These are phyloP conservation scores for Amphichorda felina DNA, from an alignment of 2,329 filamentous ascomycete species.

Conservation along the genomic window DNA sequence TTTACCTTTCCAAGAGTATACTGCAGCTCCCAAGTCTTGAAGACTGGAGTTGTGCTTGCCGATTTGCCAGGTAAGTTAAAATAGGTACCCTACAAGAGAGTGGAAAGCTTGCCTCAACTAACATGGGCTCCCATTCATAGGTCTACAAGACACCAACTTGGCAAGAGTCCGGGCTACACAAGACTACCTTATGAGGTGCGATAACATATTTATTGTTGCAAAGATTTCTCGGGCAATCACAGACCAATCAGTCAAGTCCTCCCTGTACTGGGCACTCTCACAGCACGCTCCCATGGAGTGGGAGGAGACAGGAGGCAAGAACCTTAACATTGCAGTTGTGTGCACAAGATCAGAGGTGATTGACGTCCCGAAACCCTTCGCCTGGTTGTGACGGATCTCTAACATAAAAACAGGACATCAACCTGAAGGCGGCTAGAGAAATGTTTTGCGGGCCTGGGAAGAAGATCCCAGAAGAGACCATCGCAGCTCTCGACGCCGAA, in stretches of 20 bases:
- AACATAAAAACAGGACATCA: slow-evolving; percentile 14
- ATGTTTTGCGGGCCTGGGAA: slow-evolving; percentile 15
- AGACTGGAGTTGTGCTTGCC: slow-evolving; percentile 19
- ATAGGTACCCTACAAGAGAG: not conserved
- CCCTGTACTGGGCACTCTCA: slow-evolving; percentile 14
- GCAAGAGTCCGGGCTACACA: slow-evolving; percentile 21
- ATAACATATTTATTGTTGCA: slow-evolving; percentile 19
- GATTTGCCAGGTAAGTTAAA: slow-evolving; percentile 19
- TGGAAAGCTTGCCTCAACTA: not conserved
- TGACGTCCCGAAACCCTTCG: too few species aligned
- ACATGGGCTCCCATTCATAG: slow-evolving; percentile 2
- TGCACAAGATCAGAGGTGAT: slow-evolving; percentile 20
- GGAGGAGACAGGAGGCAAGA: slow-evolving; percentile 11
- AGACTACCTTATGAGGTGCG: slow-evolving; percentile 19
- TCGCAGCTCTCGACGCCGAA: slow-evolving; percentile 13
- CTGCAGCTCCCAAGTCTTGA: slow-evolving; percentile 16
- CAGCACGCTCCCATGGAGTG: slow-evolving; percentile 16
- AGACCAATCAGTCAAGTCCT: slow-evolving; percentile 18
- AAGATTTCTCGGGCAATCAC: slow-evolving; percentile 19
- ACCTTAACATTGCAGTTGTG: slow-evolving; percentile 17
- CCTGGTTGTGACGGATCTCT: not conserved
- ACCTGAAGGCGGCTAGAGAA: slow-evolving; percentile 10
- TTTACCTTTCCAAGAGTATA: slow-evolving; percentile 12
- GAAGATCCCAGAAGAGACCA: slow-evolving; percentile 7
- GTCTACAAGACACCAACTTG: slow-evolving; percentile 20